Conservation (phyloP, 176 grass and related monocot species). For the Phragmites australis region DNA sequence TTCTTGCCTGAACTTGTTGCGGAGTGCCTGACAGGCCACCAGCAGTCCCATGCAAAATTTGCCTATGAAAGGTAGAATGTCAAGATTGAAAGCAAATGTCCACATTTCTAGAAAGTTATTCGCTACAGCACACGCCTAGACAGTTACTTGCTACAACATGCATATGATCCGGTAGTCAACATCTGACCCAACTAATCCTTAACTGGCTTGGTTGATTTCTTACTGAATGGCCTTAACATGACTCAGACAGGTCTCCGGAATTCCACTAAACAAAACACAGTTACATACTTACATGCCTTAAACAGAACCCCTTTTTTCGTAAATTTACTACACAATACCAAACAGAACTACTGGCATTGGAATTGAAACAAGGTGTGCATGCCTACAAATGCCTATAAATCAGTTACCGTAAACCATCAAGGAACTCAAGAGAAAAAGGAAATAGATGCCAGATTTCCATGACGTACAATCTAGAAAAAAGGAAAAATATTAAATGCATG, state of each 20-base stretch:
- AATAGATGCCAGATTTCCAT: neutral
- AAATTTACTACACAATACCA: too few relatives aligned
- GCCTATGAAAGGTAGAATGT: constrained; percentile 39
- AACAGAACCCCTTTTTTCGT: too few relatives aligned
- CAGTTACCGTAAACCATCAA: neutral
- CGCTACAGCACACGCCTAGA: too few relatives aligned
- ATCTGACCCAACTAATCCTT: neutral
- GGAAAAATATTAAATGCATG: neutral
- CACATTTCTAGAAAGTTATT: neutral
- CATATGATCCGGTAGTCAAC: neutral
- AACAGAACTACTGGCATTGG: too few relatives aligned
- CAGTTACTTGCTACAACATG: neutral
- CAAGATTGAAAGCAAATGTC: constrained; percentile 31
- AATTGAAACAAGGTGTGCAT: neutral
- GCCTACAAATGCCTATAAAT: neutral
- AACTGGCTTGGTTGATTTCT: too few relatives aligned
- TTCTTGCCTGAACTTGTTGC: constrained; percentile 73
- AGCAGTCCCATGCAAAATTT: constrained; percentile 67
- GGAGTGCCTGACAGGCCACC: constrained; percentile 63
- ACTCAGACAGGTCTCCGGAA: too few relatives aligned
- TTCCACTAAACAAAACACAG: too few relatives aligned
- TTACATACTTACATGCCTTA: too few relatives aligned
- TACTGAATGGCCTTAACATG: too few relatives aligned
- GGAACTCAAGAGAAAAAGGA: neutral
- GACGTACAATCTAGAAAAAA: neutral